These are phyloP conservation scores for Heracleum sosnowskyi DNA, from an alignment of 129 eudicot species.

Conservation along the genomic window DNA sequence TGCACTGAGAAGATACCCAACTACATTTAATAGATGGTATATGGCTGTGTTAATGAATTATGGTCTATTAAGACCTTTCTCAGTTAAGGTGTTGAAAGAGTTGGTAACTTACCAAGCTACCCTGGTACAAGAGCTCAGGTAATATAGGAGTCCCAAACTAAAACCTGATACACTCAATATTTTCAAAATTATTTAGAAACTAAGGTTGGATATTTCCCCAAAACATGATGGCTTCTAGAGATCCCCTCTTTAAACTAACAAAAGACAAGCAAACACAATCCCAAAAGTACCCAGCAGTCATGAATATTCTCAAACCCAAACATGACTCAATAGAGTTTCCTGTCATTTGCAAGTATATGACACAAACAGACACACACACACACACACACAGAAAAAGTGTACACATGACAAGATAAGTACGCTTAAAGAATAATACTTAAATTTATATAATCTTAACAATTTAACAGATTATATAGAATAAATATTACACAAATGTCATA, in stretches of 20 bases:
- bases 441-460: no score
- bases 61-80: background rate
- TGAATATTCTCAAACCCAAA: background rate
- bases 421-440: no score
- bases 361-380: no score
- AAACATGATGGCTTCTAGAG: background rate
- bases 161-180: background rate
- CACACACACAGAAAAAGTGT: background rate
- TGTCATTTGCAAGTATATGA: background rate
- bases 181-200: no score
- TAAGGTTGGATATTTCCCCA: background rate
- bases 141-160: background rate
- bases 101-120: background rate
- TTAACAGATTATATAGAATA: background rate
- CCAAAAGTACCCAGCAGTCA: background rate
- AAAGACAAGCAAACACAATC: background rate
- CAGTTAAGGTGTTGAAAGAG: background rate
- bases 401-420: background rate
- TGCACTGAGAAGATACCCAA: background rate
- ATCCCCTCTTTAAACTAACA: background rate
- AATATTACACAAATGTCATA: background rate
- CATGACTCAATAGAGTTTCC: background rate
- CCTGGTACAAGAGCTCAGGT: background rate
- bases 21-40: background rate
- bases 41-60: background rate